Percentiles rank a stretch among this genome's conserved stretches.
Conservation (phyloP, 176 grass and related monocot species). For the Pontederia paniculata region DNA sequence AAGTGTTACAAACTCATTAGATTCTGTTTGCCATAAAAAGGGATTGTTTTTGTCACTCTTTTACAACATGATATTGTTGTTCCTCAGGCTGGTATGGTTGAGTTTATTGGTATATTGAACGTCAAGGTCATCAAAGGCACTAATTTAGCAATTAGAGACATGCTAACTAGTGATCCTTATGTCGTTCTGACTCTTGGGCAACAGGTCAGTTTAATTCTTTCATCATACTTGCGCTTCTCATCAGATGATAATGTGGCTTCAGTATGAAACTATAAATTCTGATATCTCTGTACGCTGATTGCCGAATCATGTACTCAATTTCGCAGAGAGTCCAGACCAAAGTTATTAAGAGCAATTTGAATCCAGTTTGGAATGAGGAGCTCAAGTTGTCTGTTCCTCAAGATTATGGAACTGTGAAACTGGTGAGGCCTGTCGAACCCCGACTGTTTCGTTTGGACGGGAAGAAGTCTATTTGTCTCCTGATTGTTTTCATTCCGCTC, state of each 20-base stretch:
- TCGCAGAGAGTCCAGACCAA: constrained; percentile 41
- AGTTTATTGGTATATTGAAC: constrained; percentile 74
- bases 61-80: neutral
- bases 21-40: neutral
- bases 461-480: neutral
- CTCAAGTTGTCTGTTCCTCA: constrained; percentile 51
- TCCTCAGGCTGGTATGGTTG: constrained; percentile 61
- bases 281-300: neutral
- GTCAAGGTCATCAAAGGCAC: constrained; percentile 60
- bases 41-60: neutral
- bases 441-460: no score
- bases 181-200: constrained; percentile 50
- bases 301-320: neutral
- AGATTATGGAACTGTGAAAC: constrained; percentile 37
- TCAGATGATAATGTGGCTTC: no score
- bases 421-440: constrained; percentile 24
- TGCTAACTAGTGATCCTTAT: constrained; percentile 61
- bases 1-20: neutral
- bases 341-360: constrained; percentile 49
- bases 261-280: no score
- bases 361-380: constrained; percentile 63
- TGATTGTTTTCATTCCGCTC: neutral
- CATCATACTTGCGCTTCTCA: neutral
- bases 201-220: constrained; percentile 38
- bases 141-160: constrained; percentile 65